A percentile compares a stretch with the other conserved stretches of the same genome.
Evolutionary conservation across 2,329 filamentous ascomycete genomes (phyloP).

Genomic region (Claviceps lovelessii): DNA sequence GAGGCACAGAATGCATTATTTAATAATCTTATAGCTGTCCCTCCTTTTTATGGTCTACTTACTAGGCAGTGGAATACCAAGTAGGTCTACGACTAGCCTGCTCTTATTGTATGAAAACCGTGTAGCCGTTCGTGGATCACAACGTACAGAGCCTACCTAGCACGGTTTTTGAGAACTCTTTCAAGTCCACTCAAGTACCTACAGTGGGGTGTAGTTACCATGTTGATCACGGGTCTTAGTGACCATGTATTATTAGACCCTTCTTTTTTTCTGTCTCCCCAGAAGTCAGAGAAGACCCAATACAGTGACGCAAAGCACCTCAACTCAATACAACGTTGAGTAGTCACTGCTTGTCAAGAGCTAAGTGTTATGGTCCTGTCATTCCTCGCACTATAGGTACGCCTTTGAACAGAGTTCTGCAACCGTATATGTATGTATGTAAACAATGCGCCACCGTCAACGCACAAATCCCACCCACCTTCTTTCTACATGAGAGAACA

Average conservation of each 20-base stretch:
- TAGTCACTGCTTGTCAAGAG: not conserved
- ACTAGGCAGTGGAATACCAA: too few species aligned
- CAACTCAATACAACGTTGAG: not conserved
- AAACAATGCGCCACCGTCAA: not conserved
- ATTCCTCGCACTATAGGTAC: not conserved
- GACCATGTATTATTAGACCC: not conserved
- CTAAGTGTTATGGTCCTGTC: not conserved
- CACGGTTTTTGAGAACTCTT: not conserved
- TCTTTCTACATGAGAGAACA: constrained; percentile 63
- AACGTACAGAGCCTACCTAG: not conserved
- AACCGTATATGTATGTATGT: not conserved
- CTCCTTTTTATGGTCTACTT: too few species aligned
- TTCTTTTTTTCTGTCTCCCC: not conserved
- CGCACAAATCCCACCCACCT: not conserved
- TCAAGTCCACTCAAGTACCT: not conserved
- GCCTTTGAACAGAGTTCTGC: not conserved
- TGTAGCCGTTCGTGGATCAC: too few species aligned
- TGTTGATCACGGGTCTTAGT: not conserved
- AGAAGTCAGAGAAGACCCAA: not conserved
- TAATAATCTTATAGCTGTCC: too few species aligned
- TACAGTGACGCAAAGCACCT: not conserved
- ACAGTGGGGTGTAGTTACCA: too few species aligned
- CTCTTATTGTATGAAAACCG: too few species aligned
- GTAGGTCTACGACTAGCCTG: too few species aligned
- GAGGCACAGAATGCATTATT: too few species aligned